A percentile compares a stretch with the other conserved stretches of the same genome.
phyloP scores from a whole-genome alignment of 148 eudicot genomes.

The Linanthus parryae region DNA sequence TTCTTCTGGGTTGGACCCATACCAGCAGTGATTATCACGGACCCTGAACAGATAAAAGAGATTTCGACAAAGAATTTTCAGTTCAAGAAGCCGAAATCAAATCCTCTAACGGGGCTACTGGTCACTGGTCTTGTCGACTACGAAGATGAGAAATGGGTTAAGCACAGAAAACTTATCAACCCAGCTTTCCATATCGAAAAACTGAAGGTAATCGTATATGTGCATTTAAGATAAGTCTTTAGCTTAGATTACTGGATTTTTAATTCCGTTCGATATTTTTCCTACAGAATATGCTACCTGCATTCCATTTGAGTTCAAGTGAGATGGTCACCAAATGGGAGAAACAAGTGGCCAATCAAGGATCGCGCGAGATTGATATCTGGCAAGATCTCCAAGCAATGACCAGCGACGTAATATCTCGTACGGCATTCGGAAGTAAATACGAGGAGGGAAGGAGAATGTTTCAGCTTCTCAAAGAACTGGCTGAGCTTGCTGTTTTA shows the following conservation, averaged over 20 bases:
- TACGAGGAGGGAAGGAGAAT: conserved; percentile 2
- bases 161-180: conserved; percentile 2
- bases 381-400: background rate
- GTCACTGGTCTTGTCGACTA: background rate
- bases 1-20: conserved; percentile 3
- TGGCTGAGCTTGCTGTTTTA: background rate
- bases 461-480: background rate
- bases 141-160: conserved; percentile 4
- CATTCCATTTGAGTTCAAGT: too few species aligned
- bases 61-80: background rate
- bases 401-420: background rate
- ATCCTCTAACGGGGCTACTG: background rate
- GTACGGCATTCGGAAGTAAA: too few species aligned
- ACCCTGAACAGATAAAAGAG: background rate
- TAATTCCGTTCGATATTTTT: too few species aligned
- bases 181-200: conserved; percentile 4
- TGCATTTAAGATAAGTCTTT: too few species aligned
- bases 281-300: too few species aligned
- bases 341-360: too few species aligned
- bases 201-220: too few species aligned
- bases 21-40: conserved; percentile 1
- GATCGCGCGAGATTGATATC: too few species aligned
- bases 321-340: too few species aligned
- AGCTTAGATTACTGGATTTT: too few species aligned
- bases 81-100: background rate